phyloP scores from a whole-genome alignment of 768 basidiomycete species.

The Auricularia sp. region DNA sequence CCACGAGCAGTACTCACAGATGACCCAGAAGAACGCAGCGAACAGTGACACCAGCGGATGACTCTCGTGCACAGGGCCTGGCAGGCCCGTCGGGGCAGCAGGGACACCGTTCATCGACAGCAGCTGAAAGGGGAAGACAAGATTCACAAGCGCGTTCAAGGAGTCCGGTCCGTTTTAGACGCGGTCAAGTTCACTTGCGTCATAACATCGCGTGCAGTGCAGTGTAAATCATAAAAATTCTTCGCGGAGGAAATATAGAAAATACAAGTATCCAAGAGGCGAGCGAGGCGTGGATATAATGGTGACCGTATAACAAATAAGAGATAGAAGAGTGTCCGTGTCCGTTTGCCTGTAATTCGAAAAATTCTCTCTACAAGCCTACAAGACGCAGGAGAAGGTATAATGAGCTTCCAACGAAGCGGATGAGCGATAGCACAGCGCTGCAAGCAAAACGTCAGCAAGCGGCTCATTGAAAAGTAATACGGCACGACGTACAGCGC shows the following conservation, averaged over 20 bases:
- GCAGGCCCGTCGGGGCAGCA: not conserved
- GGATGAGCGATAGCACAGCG: conserved; percentile 69
- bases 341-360: not conserved
- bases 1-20: conserved; percentile 41
- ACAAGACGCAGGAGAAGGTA: conserved; percentile 72
- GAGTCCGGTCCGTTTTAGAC: too few relatives aligned
- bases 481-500: conserved; percentile 32
- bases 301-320: not conserved
- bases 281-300: not conserved
- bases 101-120: not conserved
- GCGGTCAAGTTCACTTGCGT: too few relatives aligned
- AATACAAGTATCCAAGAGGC: not conserved
- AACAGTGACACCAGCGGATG: conserved; percentile 71
- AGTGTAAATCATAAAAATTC: too few relatives aligned
- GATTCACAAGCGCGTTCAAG: not conserved
- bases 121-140: not conserved
- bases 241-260: not conserved
- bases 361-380: conserved; percentile 33
- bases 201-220: too few relatives aligned
- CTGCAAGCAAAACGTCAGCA: conserved; percentile 24
- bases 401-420: conserved; percentile 68
- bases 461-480: not conserved
- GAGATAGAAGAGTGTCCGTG: not conserved
- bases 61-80: conserved; percentile 22
- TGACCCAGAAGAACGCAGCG: conserved; percentile 78